Conservation (phyloP, 805 yeast species). For the Suhomyces faveliae region DNA sequence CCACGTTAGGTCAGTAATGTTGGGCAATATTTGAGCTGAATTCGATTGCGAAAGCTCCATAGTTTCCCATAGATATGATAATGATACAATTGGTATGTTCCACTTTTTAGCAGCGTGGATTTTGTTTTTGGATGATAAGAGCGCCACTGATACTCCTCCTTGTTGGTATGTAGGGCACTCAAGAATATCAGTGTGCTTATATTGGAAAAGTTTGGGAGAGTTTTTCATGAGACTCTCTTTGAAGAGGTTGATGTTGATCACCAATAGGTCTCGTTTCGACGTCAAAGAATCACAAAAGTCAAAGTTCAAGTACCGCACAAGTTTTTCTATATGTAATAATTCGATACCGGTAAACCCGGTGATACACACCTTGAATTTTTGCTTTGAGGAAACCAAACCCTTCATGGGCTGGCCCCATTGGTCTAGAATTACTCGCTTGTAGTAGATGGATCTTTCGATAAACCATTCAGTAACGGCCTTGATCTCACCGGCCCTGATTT, state of each 20-base stretch:
- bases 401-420: slow-evolving; percentile 62
- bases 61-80: slow-evolving; percentile 54
- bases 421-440: slow-evolving; percentile 48
- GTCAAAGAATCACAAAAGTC: slow-evolving; percentile 49
- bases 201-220: slow-evolving; percentile 43
- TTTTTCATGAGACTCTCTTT: slow-evolving; percentile 35
- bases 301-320: slow-evolving; percentile 56
- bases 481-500: slow-evolving; percentile 19
- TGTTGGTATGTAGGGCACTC: slow-evolving; percentile 36
- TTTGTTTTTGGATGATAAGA: slow-evolving; percentile 50
- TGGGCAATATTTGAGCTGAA: slow-evolving; percentile 28
- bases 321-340: slow-evolving; percentile 63
- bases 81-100: slow-evolving; percentile 57
- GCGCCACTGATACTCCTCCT: slow-evolving; percentile 33
- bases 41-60: slow-evolving; percentile 31
- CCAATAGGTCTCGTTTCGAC: slow-evolving; percentile 51
- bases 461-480: slow-evolving; percentile 73
- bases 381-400: slow-evolving; percentile 26
- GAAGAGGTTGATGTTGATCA: slow-evolving; percentile 51
- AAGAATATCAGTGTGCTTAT: slow-evolving; percentile 30
- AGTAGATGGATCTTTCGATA: slow-evolving; percentile 68
- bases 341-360: slow-evolving; percentile 82
- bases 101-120: slow-evolving; percentile 58
- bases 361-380: slow-evolving; percentile 44
- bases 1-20: slow-evolving; percentile 49